phyloP scores from a whole-genome alignment of 139 green algal genomes.

The Desmodesmus armatus region DNA sequence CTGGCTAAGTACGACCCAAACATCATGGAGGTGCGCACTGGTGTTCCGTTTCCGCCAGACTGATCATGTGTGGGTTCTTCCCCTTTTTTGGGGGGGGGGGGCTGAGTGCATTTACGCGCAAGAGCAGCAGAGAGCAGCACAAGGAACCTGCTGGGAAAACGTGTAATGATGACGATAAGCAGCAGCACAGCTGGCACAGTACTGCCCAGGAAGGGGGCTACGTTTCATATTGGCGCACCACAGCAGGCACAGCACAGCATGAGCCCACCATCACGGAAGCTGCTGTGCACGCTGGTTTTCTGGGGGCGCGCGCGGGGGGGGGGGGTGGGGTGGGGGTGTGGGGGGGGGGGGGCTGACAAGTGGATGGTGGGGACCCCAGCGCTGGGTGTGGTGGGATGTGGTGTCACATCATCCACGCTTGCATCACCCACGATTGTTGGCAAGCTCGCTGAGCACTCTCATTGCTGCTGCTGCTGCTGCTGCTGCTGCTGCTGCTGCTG shows the following conservation, averaged over 20 bases:
- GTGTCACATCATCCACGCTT: neutral
- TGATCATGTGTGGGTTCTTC: too few relatives aligned
- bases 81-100: too few relatives aligned
- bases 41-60: too few relatives aligned
- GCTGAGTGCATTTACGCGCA: neutral
- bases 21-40: neutral
- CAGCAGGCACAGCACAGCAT: too few relatives aligned
- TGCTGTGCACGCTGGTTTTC: too few relatives aligned
- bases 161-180: neutral
- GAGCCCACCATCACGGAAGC: too few relatives aligned
- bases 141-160: neutral
- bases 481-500: neutral
- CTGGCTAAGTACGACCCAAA: conserved; percentile 59
- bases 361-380: neutral
- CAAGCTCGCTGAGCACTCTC: neutral
- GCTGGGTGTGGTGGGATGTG: neutral
- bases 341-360: too few relatives aligned
- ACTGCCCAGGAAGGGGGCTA: neutral
- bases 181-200: neutral
- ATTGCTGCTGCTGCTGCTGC: conserved; percentile 43
- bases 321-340: too few relatives aligned
- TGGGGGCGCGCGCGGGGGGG: too few relatives aligned
- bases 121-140: neutral
- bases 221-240: neutral
- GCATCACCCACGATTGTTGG: neutral